A percentile compares a stretch with the other conserved stretches of the same genome.
Conservation (phyloP, 108 stramenopile species). For the Nannochloropsis oceanica region DNA sequence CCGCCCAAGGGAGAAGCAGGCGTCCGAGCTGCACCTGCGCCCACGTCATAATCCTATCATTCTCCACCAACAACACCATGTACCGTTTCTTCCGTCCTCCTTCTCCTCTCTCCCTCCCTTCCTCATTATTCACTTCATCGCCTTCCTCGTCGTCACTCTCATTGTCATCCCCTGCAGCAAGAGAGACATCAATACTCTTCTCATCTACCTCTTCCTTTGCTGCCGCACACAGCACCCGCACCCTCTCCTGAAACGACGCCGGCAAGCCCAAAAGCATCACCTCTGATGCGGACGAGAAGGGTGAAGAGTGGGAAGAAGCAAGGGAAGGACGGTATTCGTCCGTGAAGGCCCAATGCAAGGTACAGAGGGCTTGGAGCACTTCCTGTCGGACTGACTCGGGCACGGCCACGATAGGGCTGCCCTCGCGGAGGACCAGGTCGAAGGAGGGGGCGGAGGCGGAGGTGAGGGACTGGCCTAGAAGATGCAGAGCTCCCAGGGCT, state of each 20-base stretch:
- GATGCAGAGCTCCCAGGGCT: constrained; percentile 32
- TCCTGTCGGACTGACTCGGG: constrained; percentile 34
- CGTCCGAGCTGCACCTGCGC: constrained; percentile 5
- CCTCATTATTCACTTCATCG: constrained; percentile 1
- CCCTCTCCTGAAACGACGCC: neutral
- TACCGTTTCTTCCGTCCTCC: neutral
- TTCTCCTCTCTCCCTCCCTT: neutral
- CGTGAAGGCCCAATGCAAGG: constrained; percentile 55
- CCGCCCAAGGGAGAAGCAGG: constrained; percentile 20
- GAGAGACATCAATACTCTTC: neutral
- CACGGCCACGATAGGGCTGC: constrained; percentile 51
- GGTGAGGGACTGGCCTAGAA: constrained; percentile 2
- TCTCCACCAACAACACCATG: neutral
- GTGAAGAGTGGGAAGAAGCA: neutral
- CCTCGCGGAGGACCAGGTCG: neutral
- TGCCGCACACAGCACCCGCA: neutral
- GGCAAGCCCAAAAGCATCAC: neutral
- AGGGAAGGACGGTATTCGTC: constrained; percentile 39
- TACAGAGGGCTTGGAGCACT: constrained; percentile 53
- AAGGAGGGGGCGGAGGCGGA: neutral
- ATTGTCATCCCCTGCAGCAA: neutral
- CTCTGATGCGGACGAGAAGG: neutral
- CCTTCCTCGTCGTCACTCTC: neutral
- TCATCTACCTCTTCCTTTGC: neutral
- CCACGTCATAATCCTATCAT: neutral